Evolutionary conservation across 495 filamentous ascomycete genomes (phyloP), one percentile per base, ranked within the genome.

Genomic region (Clohesyomyces aquaticus): DNA sequence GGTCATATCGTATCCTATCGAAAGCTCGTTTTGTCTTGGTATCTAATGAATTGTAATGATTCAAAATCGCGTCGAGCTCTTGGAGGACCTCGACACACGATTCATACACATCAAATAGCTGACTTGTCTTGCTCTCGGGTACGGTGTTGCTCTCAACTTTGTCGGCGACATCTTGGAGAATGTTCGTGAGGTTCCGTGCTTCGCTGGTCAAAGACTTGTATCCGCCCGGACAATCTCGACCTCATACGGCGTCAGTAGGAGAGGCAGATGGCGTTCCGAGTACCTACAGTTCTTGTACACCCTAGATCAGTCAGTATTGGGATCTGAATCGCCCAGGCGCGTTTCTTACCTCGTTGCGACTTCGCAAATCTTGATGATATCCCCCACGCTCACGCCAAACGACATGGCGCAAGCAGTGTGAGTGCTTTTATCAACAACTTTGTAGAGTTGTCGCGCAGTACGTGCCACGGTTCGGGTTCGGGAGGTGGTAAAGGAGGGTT

Each of bases 1-100:
- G 21, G 38, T 66, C 68, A 59, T 63, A 70, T 26, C 56, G 63
- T 25, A 70, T 32, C 18, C 68, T 54, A 29, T 70, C 61, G 48
- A 54, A 63, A 18, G 68, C 42, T 54, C 57, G 47, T 42, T 61
- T 63, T 45, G 41, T 54, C 35, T 57, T 59, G 38, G 59, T 45
- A 48, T 60, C 54, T 18, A 70, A 26, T 8, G 18, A 25, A 49
- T 70, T 50, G 51, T 70, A 60, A 29, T 55, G 28, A 6, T 22
- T 50, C 18, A 70, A 54, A 10, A 54, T 45, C 32, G 41, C 55
- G 23, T 70, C 63, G 9, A 70, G 59, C 18, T 70, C 68, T 26
- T 41, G 45, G 12, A 67, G 57, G 8, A 64, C 55, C 6, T 56
- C 55, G 25, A 61, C 45, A 41, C 63, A 66, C 19, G 57, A 46